Conservation (phyloP, 2,329 filamentous ascomycete genomes). For the Exophiala alcalophila region DNA sequence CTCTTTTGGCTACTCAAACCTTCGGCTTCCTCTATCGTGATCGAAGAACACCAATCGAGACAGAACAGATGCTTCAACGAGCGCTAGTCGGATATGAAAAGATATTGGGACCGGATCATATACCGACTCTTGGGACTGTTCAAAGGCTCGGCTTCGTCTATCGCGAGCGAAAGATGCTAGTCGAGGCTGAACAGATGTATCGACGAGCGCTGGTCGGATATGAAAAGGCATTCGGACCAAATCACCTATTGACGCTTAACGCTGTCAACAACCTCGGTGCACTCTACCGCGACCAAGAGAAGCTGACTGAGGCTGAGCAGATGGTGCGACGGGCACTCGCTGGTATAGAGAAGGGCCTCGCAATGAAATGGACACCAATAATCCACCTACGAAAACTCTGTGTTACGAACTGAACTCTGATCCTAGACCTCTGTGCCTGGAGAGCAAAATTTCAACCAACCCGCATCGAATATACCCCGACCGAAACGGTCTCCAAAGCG, state of each 20-base stretch:
- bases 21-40: conserved; percentile 30
- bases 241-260: conserved; percentile 26
- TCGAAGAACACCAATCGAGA: conserved; percentile 31
- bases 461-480: too few species aligned
- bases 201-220: conserved; percentile 25
- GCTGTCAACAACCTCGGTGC: conserved; percentile 31
- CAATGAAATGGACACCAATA: too few species aligned
- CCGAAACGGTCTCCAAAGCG: too few species aligned
- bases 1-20: conserved; percentile 28
- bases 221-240: conserved; percentile 22
- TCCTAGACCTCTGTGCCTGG: too few species aligned
- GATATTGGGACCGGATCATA: conserved; percentile 28
- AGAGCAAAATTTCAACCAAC: too few species aligned
- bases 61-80: conserved; percentile 30
- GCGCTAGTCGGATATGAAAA: conserved; percentile 30
- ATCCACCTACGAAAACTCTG: too few species aligned
- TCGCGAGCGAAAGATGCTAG: conserved; percentile 24
- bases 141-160: conserved; percentile 32
- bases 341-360: conserved; percentile 28
- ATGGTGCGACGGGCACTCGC: conserved; percentile 31
- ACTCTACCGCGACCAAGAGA: conserved; percentile 30
- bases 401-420: too few species aligned
- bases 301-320: conserved; percentile 31
- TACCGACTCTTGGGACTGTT: conserved; percentile 31
- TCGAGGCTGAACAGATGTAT: conserved; percentile 31